Evolutionary conservation across 805 yeast species (phyloP).

Genomic region (Blastobotrys muscicola): DNA sequence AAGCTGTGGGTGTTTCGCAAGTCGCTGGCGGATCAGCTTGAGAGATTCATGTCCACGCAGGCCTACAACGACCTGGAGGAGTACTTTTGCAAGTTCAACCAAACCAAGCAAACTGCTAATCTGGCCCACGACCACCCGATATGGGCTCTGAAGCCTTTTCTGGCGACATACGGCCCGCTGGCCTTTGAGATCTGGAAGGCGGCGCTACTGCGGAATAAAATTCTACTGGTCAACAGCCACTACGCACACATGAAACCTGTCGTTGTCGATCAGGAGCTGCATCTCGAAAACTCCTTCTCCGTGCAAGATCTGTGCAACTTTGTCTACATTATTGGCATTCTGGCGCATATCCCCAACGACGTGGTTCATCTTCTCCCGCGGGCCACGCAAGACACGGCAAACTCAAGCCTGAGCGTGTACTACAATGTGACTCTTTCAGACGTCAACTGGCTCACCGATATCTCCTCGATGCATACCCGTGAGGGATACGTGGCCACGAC

Average conservation of each 20-base stretch:
- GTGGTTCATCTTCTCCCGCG: not conserved
- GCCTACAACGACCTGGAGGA: slow-evolving; percentile 1
- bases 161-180: slow-evolving; percentile 49
- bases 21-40: slow-evolving; percentile 19
- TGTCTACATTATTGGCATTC: slow-evolving; percentile 47
- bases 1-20: slow-evolving; percentile 31
- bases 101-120: slow-evolving; percentile 21
- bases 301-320: slow-evolving; percentile 33
- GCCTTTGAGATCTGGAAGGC: slow-evolving; percentile 57
- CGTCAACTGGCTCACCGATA: slow-evolving; percentile 29
- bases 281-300: slow-evolving; percentile 20
- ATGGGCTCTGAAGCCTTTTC: slow-evolving; percentile 34
- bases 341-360: slow-evolving; percentile 34
- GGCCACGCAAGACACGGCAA: too few relatives aligned
- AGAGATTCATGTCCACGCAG: slow-evolving; percentile 5
- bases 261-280: slow-evolving; percentile 28
- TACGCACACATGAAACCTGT: slow-evolving; percentile 1
- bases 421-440: slow-evolving; percentile 59
- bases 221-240: slow-evolving; percentile 32
- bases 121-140: slow-evolving; percentile 29
- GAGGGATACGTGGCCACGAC: slow-evolving; percentile 50
- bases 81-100: slow-evolving; percentile 4
- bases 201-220: slow-evolving; percentile 46
- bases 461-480: slow-evolving; percentile 11
- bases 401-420: too few relatives aligned